phyloP scores from a whole-genome alignment of 352 stramenopile species.

The Globisporangium takayamanum region DNA sequence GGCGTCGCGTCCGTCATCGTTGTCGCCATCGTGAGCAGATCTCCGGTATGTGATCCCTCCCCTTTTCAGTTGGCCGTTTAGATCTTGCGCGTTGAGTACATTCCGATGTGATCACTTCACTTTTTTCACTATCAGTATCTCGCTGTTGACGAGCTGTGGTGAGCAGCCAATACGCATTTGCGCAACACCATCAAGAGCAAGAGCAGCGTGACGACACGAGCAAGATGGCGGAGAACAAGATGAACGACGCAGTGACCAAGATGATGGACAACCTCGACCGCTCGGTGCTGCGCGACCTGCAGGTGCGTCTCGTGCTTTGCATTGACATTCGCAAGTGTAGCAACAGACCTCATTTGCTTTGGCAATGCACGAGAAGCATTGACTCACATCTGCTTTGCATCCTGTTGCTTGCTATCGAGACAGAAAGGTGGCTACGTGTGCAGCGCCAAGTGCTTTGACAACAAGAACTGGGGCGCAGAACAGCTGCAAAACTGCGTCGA shows the following conservation, averaged over 20 bases:
- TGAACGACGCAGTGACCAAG: slow-evolving; percentile 76
- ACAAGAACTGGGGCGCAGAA: slow-evolving; percentile 70
- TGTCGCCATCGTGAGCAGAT: background rate
- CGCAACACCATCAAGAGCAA: background rate
- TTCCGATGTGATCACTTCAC: background rate
- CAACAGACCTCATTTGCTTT: background rate
- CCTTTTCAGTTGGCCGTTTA: slow-evolving; percentile 2
- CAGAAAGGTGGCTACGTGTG: slow-evolving; percentile 80
- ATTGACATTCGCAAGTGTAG: background rate
- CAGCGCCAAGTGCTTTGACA: slow-evolving; percentile 85
- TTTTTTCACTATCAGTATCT: background rate
- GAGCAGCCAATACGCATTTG: no score
- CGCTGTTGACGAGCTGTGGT: no score
- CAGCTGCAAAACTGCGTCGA: slow-evolving; percentile 80
- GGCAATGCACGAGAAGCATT: background rate
- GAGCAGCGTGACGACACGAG: background rate
- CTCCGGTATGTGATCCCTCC: background rate
- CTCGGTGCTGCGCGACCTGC: slow-evolving; percentile 62
- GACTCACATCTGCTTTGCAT: background rate
- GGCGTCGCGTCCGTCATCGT: background rate
- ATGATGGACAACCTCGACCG: slow-evolving; percentile 84
- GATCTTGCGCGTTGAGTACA: slow-evolving; percentile 2
- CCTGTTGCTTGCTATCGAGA: background rate
- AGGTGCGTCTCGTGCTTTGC: slow-evolving; percentile 24
- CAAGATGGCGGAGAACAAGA: slow-evolving; percentile 69